Conservation (phyloP, 768 basidiomycete genomes). For the Boletellus sp. region DNA sequence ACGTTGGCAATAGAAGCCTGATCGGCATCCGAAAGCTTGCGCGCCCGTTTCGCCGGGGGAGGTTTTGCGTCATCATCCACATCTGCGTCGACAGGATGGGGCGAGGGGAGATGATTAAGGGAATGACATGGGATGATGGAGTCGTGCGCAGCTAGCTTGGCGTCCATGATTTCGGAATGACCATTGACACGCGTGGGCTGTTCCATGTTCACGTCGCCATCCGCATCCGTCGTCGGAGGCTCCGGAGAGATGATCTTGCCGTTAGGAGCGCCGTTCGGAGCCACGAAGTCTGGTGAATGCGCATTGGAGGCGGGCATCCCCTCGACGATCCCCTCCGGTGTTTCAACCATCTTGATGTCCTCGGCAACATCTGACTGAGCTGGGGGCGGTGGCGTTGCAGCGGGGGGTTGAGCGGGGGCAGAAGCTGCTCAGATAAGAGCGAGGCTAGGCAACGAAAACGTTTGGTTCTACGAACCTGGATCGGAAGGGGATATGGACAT, state of each 20-base stretch:
- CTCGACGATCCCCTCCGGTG: slow-evolving; percentile 17
- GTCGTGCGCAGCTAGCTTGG: slow-evolving; percentile 20
- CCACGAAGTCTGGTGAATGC: slow-evolving; percentile 9
- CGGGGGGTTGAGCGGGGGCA: slow-evolving; percentile 42
- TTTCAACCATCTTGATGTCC: slow-evolving; percentile 56
- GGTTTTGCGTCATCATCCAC: slow-evolving; percentile 53
- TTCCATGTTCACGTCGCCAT: slow-evolving; percentile 33
- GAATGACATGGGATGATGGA: slow-evolving; percentile 35
- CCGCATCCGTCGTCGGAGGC: slow-evolving; percentile 17
- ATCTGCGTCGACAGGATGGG: slow-evolving; percentile 24
- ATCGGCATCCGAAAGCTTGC: slow-evolving; percentile 74
- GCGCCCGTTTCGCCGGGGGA: slow-evolving; percentile 79
- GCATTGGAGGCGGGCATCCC: slow-evolving; percentile 11
- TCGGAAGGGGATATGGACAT: slow-evolving; percentile 46
- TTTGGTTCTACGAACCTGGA: slow-evolving; percentile 42
- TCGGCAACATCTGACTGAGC: slow-evolving; percentile 42
- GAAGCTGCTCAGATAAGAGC: slow-evolving; percentile 37
- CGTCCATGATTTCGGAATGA: slow-evolving; percentile 8
- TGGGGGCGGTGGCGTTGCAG: slow-evolving; percentile 45
- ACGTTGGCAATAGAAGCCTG: slow-evolving; percentile 72
- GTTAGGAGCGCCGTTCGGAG: slow-evolving; percentile 9
- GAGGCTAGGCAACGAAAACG: slow-evolving; percentile 17
- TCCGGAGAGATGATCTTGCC: slow-evolving; percentile 34
- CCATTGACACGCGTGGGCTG: slow-evolving; percentile 25
- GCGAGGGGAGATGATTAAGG: slow-evolving; percentile 29